Evolutionary conservation across 2,329 filamentous ascomycete species (phyloP), one percentile per base, ranked within the genome.

Genomic region (Leptographium flavum): DNA sequence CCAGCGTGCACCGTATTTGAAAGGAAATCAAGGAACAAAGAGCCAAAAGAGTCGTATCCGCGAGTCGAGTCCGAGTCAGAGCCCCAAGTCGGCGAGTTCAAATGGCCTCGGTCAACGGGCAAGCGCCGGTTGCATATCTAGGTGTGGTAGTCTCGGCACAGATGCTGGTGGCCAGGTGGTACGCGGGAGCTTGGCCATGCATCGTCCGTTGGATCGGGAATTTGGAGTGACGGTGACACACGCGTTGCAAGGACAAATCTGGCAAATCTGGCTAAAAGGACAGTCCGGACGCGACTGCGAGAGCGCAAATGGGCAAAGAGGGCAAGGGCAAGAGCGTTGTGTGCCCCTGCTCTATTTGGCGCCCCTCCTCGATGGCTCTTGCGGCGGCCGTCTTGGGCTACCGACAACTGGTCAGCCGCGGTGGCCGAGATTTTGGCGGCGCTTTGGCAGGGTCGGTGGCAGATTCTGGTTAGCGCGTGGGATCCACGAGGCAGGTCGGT

Each of bases 371-470:
- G 25, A 25, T 37, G 35, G 45, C 42, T 36, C 39, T 36, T 47
- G 42, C 48, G 25, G 35, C 45, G 36, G n/a, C 22, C 30, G 5
- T 31, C 11, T 36, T 36, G n/a, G n/a, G n/a, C n/a, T n/a, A n/a
- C n/a, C n/a, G n/a, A n/a, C n/a, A n/a, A n/a, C n/a, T n/a, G n/a
- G n/a, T 37, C 35, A 37, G 35, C 35, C 35, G 35, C 13, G 21
- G 15, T 23, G 35, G 35, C 17, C 35, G 35, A 37, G 28, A 39
- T 28, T 31, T 25, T 27, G 21, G 7, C 22, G 23, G n/a, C n/a
- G n/a, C n/a, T n/a, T n/a, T n/a, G n/a, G 22, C n/a, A 35, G 43
- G 27, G 45, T 63, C 61, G 61, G 61, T 63, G 52, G 54, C 60
- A 54, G 56, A 58, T 57, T 22, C 30, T 52, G 60, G 36, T 57